These are phyloP conservation scores for Solanum lignicaule DNA, from an alignment of 257 asterid species.

Conservation along the genomic window DNA sequence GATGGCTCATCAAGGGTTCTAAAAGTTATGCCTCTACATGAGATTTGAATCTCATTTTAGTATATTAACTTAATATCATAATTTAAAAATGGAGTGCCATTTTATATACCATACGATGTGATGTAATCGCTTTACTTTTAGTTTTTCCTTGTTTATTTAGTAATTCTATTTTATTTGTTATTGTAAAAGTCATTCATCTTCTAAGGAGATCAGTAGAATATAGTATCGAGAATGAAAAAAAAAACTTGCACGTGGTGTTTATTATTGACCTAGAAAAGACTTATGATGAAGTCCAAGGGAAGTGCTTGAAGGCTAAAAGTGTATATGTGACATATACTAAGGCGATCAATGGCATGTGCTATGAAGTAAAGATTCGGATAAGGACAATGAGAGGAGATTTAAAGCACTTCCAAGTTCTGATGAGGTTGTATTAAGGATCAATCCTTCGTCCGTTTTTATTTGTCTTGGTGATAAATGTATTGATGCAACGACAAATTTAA, in stretches of 20 bases:
- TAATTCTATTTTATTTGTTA: no score
- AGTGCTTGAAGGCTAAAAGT: background rate
- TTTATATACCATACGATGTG: background rate
- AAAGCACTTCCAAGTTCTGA: background rate
- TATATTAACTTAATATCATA: background rate
- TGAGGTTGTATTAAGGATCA: background rate
- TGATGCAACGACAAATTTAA: background rate
- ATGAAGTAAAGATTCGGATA: background rate
- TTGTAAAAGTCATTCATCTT: no score
- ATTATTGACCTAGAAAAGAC: background rate
- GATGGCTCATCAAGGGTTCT: background rate
- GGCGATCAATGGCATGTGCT: background rate
- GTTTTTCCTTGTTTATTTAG: background rate
- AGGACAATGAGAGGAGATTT: background rate
- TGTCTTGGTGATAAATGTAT: background rate
- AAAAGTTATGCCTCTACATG: background rate
- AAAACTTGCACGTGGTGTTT: background rate
- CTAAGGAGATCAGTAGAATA: no score
- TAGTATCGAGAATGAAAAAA: no score
- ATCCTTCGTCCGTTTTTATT: background rate
- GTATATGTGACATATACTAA: background rate
- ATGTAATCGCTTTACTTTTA: background rate
- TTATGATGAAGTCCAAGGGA: no score
- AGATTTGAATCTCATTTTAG: background rate
- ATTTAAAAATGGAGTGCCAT: background rate